Base-by-base conservation (phyloP, 371 early-diverging fungal species). In the Entomophthora muscae region DNA sequence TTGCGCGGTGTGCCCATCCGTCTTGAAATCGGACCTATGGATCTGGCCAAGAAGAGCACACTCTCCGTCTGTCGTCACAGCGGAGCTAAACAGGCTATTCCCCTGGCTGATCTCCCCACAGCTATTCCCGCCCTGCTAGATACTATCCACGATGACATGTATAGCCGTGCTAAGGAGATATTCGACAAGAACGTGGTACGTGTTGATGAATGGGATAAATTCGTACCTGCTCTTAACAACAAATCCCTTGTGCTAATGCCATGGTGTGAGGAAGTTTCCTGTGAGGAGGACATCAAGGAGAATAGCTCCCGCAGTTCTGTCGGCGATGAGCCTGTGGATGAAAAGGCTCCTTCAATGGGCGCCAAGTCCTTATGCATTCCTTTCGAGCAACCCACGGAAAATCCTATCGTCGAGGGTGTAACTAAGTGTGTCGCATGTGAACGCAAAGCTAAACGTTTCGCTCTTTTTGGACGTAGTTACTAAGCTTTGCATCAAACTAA, bases 291-390 rank as follows among this genome's bases (percentile, higher is more conserved):
- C 60, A 98, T 99, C 73, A 98, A 98, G 84, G 91, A 93, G n/a
- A 76, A 82, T 77, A 7, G 68, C 93, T 55, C 64, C 73, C 52
- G 76, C 75, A 2, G 71, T 89, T 65, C 77, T 99, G 59, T 72
- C 32, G 79, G 77, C 27, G 88, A 82, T 64, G 90, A 91, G 75
- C 83, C 86, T 31, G 84, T 83, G 66, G 96, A 98, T 69, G 95
- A 95, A 57, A 86, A 88, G 73, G 99, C 97, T 64, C 95, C 96
- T 58, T 89, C 93, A 26, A 95, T 95, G 95, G 99, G 99, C 62
- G 99, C 99, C 69, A 99, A 99, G 76, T 89, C 98, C 3, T 84
- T 99, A 57, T 99, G 99, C 78, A 94, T 98, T 72, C 99, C 99
- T 24, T 93, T 93, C 72, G 79, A 82, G 57, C 92, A 96, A 80